phyloP scores from a whole-genome alignment of 73 alveolate genomes.

The Tetrahymena thermophila region DNA sequence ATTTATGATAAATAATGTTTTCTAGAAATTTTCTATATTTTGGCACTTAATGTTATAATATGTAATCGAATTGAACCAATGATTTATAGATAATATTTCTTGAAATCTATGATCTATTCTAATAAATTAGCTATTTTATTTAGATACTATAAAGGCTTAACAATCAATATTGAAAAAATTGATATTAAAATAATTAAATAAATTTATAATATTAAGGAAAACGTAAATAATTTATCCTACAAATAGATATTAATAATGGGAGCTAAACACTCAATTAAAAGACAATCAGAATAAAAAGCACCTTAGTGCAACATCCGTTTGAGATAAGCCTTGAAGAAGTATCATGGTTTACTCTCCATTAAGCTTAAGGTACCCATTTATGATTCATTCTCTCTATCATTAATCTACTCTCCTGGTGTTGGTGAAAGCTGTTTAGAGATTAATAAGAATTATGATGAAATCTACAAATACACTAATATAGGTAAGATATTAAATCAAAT shows the following conservation, averaged over 20 bases:
- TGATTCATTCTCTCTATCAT: constrained; percentile 30
- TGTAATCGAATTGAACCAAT: background rate
- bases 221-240: background rate
- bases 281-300: background rate
- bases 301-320: background rate
- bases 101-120: background rate
- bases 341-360: background rate
- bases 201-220: background rate
- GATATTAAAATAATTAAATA: background rate
- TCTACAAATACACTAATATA: constrained; percentile 60
- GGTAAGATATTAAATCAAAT: constrained; percentile 9
- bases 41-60: background rate
- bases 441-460: constrained; percentile 54
- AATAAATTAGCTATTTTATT: background rate
- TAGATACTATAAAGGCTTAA: background rate
- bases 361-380: background rate
- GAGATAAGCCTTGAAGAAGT: background rate
- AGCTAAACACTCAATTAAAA: background rate
- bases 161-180: background rate
- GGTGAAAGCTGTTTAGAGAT: constrained; percentile 76
- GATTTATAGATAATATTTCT: background rate
- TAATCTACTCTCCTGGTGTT: constrained; percentile 90
- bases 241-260: background rate
- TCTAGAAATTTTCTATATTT: background rate
- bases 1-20: background rate